A percentile compares a stretch with the other conserved stretches of the same genome.
Evolutionary conservation across 257 asterid genomes (phyloP).

Genomic region (Nyctanthes arbortristis): DNA sequence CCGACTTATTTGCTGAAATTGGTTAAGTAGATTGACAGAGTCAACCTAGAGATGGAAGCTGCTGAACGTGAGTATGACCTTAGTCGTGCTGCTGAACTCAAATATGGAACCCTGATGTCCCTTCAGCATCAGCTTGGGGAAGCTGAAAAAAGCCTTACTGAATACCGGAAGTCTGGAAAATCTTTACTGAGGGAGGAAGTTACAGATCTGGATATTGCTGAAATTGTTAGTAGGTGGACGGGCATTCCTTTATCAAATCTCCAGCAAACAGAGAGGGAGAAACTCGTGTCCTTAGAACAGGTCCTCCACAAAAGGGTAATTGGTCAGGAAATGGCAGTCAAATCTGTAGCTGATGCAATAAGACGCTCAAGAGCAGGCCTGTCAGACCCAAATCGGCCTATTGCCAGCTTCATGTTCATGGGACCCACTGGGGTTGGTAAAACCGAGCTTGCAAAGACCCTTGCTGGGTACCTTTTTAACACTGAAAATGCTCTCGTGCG

Average conservation of each 20-base stretch:
- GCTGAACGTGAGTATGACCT: slow-evolving; percentile 96
- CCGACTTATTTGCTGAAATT: slow-evolving; percentile 14
- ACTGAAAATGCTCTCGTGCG: slow-evolving; percentile 86
- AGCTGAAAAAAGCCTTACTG: slow-evolving; percentile 69
- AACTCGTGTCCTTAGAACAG: slow-evolving; percentile 69
- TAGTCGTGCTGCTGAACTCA: slow-evolving; percentile 93
- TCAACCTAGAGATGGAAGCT: slow-evolving; percentile 92
- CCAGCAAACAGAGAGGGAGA: slow-evolving; percentile 91
- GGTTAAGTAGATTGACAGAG: slow-evolving; percentile 72
- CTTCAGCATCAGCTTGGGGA: slow-evolving; percentile 87
- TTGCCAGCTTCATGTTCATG: slow-evolving; percentile 98
- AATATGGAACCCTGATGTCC: slow-evolving; percentile 76
- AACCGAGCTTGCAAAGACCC: slow-evolving; percentile 93
- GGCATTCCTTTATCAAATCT: slow-evolving; percentile 93
- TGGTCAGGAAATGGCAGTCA: slow-evolving; percentile 91
- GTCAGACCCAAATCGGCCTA: slow-evolving; percentile 88
- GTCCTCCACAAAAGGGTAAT: slow-evolving; percentile 84
- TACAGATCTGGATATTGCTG: slow-evolving; percentile 80
- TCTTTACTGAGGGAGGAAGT: slow-evolving; percentile 83
- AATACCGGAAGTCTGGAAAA: slow-evolving; percentile 69
- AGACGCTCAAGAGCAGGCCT: slow-evolving; percentile 94
- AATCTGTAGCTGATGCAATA: slow-evolving; percentile 90
- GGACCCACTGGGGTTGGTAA: slow-evolving; percentile 98
- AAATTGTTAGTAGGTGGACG: slow-evolving; percentile 92
- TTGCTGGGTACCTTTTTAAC: slow-evolving; percentile 81